These are phyloP conservation scores for Fomitopsis schrenkii DNA, from an alignment of 1,284 basidiomycete species.

Conservation along the genomic window DNA sequence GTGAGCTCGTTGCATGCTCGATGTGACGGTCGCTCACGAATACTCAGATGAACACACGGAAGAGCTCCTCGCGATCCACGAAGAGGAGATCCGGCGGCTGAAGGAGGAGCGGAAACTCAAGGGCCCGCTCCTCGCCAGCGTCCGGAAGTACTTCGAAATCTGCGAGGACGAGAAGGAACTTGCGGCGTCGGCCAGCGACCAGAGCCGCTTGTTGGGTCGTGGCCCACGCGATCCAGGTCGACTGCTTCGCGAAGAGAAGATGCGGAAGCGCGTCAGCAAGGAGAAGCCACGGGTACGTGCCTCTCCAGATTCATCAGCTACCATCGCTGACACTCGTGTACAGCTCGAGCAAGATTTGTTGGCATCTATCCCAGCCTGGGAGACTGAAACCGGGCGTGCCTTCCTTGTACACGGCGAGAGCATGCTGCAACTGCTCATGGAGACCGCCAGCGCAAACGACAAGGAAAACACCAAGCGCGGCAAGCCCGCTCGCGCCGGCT, in stretches of 20 bases:
- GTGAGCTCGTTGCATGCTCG: conserved; percentile 36
- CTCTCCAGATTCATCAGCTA: neutral
- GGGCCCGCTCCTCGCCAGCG: conserved; percentile 69
- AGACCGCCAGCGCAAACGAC: conserved; percentile 57
- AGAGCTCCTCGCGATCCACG: conserved; percentile 84
- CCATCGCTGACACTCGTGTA: neutral
- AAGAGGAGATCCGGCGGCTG: conserved; percentile 80
- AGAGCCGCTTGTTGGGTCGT: conserved; percentile 70
- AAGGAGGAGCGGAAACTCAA: conserved; percentile 80
- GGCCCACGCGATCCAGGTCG: conserved; percentile 76
- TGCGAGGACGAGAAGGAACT: conserved; percentile 89
- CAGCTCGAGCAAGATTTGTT: conserved; percentile 90
- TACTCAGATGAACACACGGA: conserved; percentile 76
- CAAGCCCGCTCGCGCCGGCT: conserved; percentile 37
- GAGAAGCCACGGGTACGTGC: conserved; percentile 88
- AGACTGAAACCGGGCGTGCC: conserved; percentile 67
- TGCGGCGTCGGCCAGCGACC: conserved; percentile 75
- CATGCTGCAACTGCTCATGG: conserved; percentile 77
- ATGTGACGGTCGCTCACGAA: neutral
- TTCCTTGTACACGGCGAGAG: conserved; percentile 88
- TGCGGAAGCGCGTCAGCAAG: conserved; percentile 92
- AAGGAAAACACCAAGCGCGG: conserved; percentile 71
- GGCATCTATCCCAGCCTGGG: conserved; percentile 81
- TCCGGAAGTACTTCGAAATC: conserved; percentile 91
- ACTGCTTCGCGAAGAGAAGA: conserved; percentile 92